Evolutionary conservation across 2,329 filamentous ascomycete species (phyloP).

Genomic region (Diaporthe citrichinensis): DNA sequence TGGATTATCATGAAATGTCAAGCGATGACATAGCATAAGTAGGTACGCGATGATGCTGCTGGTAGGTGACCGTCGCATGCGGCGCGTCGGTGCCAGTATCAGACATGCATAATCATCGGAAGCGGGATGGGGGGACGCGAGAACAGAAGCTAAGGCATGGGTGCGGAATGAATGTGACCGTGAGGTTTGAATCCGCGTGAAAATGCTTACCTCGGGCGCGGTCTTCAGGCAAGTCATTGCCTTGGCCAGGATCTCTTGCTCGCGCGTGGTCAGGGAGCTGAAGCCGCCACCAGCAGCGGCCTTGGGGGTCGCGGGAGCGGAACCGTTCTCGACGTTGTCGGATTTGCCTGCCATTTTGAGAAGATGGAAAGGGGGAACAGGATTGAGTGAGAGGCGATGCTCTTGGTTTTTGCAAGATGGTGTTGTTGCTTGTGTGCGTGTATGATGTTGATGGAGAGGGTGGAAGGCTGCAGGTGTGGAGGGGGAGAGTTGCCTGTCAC

Average conservation of each 20-base stretch:
- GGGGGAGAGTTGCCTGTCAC: conserved; percentile 11
- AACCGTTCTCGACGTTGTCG: conserved; percentile 20
- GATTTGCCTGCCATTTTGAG: neutral
- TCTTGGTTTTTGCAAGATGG: neutral
- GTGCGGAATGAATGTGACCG: neutral
- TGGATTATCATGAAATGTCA: neutral
- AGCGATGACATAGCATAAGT: neutral
- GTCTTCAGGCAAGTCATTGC: conserved; percentile 39
- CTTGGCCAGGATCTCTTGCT: conserved; percentile 49
- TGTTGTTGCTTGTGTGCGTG: neutral
- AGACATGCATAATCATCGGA: neutral
- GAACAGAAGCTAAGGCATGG: neutral
- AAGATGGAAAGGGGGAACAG: neutral
- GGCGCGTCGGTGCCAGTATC: neutral
- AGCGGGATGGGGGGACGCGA: neutral
- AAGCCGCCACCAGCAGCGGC: conserved; percentile 14
- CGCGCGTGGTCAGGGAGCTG: conserved; percentile 50
- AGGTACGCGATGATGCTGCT: neutral
- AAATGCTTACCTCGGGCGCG: conserved; percentile 37
- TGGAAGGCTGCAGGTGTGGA: conserved; percentile 18
- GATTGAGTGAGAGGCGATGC: too few relatives aligned
- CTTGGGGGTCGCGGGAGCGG: conserved; percentile 23
- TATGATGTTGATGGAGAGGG: neutral
- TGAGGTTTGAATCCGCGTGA: neutral
- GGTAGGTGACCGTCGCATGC: neutral